These are phyloP conservation scores for Cryptococcus amylolentus DNA, from an alignment of 1,284 basidiomycete species.

Conservation along the genomic window DNA sequence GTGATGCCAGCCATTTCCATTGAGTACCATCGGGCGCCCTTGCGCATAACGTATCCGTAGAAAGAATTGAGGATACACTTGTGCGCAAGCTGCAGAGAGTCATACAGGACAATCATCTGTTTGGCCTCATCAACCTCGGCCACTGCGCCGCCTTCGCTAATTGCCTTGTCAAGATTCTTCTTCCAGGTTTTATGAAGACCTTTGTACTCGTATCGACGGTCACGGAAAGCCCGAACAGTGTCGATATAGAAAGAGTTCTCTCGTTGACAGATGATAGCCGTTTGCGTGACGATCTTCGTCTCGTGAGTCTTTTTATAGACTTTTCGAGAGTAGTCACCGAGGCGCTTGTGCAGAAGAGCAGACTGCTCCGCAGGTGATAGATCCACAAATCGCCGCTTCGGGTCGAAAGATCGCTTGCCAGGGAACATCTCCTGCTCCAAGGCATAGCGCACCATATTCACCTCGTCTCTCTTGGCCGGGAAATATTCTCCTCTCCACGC, in stretches of 20 bases:
- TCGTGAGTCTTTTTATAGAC: slow-evolving; percentile 99
- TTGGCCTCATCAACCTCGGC: slow-evolving; percentile 93
- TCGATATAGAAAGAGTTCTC: slow-evolving; percentile 99
- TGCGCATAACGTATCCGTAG: slow-evolving; percentile 99
- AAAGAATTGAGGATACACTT: slow-evolving; percentile 99
- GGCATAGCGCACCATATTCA: slow-evolving; percentile 98
- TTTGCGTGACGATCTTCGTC: slow-evolving; percentile 89
- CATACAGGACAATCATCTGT: slow-evolving; percentile 99
- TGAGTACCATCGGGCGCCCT: slow-evolving; percentile 98
- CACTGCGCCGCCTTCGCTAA: slow-evolving; percentile 65
- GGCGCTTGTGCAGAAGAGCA: slow-evolving; percentile 87
- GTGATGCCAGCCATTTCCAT: slow-evolving; percentile 99
- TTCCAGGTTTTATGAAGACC: slow-evolving; percentile 99
- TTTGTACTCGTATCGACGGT: slow-evolving; percentile 99
- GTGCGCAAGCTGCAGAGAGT: slow-evolving; percentile 98
- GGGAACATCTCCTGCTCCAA: slow-evolving; percentile 94
- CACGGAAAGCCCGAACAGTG: slow-evolving; percentile 94
- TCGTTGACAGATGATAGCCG: slow-evolving; percentile 94
- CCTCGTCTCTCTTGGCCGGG: slow-evolving; percentile 95
- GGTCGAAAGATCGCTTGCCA: slow-evolving; percentile 66
- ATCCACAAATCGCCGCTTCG: slow-evolving; percentile 78
- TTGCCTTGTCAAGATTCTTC: slow-evolving; percentile 84
- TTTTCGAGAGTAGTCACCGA: slow-evolving; percentile 97
- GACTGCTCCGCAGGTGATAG: slow-evolving; percentile 84
- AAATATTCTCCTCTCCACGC: slow-evolving; percentile 99